A percentile compares a stretch with the other conserved stretches of the same genome.
phyloP scores from a whole-genome alignment of 2,329 filamentous ascomycete genomes.

The Hymenoscyphus albidus region DNA sequence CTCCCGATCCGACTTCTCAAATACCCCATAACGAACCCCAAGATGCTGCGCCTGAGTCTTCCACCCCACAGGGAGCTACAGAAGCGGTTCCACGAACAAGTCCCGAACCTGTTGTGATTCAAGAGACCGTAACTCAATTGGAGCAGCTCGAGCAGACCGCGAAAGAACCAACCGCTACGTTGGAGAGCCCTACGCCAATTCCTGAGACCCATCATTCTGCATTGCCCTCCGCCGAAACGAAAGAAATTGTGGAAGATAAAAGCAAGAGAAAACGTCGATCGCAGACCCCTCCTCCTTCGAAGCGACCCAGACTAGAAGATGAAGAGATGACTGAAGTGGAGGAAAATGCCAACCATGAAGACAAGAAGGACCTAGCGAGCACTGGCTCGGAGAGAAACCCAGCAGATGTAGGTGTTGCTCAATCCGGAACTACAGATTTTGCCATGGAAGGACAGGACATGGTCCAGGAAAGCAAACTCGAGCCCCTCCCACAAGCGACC shows the following conservation, averaged over 20 bases:
- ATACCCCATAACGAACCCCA: conserved; percentile 10
- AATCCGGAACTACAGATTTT: conserved; percentile 1
- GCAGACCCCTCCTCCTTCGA: conserved; percentile 56
- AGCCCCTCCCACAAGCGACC: not conserved
- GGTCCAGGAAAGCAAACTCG: not conserved
- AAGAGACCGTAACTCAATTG: not conserved
- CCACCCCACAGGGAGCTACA: not conserved
- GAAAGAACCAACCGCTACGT: conserved; percentile 17
- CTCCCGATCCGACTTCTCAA: conserved; percentile 14
- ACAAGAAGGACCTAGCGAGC: not conserved
- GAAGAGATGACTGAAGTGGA: conserved; percentile 16
- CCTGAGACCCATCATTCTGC: conserved; percentile 6
- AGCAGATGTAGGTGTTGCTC: not conserved
- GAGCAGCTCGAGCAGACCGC: not conserved
- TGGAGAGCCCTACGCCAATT: conserved; percentile 17
- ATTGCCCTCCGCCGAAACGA: conserved; percentile 30
- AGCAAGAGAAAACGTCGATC: conserved; percentile 67
- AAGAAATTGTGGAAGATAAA: conserved; percentile 45
- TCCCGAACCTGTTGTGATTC: not conserved
- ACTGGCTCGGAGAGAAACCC: not conserved
- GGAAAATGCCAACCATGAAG: conserved; percentile 8
- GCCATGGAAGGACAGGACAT: not conserved
- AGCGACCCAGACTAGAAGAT: conserved; percentile 49
- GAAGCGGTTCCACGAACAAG: not conserved
- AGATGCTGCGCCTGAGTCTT: not conserved